These are phyloP conservation scores for Ceratobasidium sp. DNA, from an alignment of 1,284 basidiomycete species.

Conservation along the genomic window DNA sequence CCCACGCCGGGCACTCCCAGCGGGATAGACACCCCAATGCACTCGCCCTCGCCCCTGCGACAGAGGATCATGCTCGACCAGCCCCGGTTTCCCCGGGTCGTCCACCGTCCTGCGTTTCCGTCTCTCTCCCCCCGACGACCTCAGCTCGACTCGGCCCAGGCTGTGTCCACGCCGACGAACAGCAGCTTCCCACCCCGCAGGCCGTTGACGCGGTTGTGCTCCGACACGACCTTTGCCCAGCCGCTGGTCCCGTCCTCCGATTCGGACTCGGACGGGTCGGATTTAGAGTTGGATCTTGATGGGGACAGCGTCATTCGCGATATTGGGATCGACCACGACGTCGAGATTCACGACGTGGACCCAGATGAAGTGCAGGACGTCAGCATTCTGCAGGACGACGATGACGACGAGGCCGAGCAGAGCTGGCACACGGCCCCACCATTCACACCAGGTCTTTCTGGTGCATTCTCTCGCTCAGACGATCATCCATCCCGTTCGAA, in stretches of 20 bases:
- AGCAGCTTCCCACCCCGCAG: neutral
- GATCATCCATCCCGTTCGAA: slow-evolving; percentile 7
- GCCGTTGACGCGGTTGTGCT: slow-evolving; percentile 14
- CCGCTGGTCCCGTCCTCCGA: slow-evolving; percentile 19
- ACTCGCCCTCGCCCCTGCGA: slow-evolving; percentile 12
- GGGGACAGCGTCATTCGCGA: slow-evolving; percentile 21
- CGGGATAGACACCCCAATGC: slow-evolving; percentile 34
- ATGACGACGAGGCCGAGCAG: slow-evolving; percentile 18
- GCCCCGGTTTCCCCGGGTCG: slow-evolving; percentile 25
- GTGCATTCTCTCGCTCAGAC: neutral
- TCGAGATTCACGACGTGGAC: slow-evolving; percentile 30
- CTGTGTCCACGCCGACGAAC: neutral
- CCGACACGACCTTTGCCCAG: slow-evolving; percentile 25
- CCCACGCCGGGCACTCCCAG: slow-evolving; percentile 17
- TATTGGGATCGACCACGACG: slow-evolving; percentile 13
- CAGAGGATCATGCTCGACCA: slow-evolving; percentile 27
- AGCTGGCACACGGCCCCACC: slow-evolving; percentile 29
- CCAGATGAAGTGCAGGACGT: slow-evolving; percentile 22
- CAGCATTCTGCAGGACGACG: slow-evolving; percentile 3
- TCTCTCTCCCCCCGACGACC: slow-evolving; percentile 19
- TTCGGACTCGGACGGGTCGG: slow-evolving; percentile 20
- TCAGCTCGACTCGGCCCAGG: slow-evolving; percentile 6
- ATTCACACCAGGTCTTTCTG: neutral
- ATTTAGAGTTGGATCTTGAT: slow-evolving; percentile 31
- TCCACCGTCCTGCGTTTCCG: slow-evolving; percentile 19